Conservation (phyloP, 2,329 filamentous ascomycete species). For the Fusarium compactum region DNA sequence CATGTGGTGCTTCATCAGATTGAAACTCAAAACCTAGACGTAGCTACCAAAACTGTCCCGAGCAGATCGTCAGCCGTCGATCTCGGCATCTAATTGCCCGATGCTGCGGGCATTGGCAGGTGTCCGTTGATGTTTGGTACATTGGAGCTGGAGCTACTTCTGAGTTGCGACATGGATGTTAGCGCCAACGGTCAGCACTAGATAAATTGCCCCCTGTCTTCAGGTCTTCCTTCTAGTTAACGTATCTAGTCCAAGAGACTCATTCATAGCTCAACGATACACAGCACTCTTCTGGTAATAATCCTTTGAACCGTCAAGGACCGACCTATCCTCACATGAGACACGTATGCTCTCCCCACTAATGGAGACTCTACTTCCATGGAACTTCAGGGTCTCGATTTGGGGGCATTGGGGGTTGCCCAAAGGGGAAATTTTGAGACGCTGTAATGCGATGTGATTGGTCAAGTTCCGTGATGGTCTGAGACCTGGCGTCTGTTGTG, state of each 20-base stretch:
- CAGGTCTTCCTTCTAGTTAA: neutral
- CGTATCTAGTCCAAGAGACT: neutral
- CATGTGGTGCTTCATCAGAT: neutral
- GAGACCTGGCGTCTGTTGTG: neutral
- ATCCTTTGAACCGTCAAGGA: neutral
- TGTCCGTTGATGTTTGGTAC: neutral
- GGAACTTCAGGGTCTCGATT: neutral
- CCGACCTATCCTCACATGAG: neutral
- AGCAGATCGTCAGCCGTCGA: neutral
- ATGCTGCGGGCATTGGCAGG: neutral
- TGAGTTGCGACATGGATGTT: neutral
- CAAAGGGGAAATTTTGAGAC: constrained; percentile 14
- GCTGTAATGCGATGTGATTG: constrained; percentile 17
- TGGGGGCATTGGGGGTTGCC: constrained; percentile 23
- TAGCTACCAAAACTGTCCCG: neutral
- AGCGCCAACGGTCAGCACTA: neutral
- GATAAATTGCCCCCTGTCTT: neutral
- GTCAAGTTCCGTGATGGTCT: neutral
- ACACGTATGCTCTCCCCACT: neutral
- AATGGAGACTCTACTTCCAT: neutral
- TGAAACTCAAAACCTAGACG: neutral
- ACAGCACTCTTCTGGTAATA: neutral
- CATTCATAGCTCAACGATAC: neutral
- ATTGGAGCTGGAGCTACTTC: neutral
- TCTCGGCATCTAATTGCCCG: neutral